A percentile compares a stretch with the other conserved stretches of the same genome.
These are phyloP conservation scores for Saccharomycopsis fermentans DNA, from an alignment of 805 yeast genomes.

Conservation along the genomic window DNA sequence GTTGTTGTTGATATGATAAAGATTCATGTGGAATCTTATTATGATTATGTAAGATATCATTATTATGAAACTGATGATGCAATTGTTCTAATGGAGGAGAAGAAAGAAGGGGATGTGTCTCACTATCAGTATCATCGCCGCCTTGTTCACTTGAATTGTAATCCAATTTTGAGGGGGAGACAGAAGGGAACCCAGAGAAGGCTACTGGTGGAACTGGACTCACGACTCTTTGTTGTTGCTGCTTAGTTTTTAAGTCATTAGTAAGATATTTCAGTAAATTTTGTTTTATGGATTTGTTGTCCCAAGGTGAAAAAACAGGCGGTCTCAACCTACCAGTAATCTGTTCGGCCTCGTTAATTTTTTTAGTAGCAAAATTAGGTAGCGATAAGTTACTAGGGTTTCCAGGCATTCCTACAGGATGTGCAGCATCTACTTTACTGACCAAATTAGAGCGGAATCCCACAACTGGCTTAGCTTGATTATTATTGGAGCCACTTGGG, in stretches of 20 bases:
- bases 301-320: slow-evolving; percentile 69
- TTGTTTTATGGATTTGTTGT: slow-evolving; percentile 20
- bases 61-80: not conserved
- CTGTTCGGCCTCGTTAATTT: slow-evolving; percentile 45
- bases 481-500: not conserved
- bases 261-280: slow-evolving; percentile 6
- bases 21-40: not conserved
- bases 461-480: not conserved
- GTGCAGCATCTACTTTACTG: slow-evolving; percentile 11
- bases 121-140: not conserved
- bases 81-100: not conserved
- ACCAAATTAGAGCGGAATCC: slow-evolving; percentile 16
- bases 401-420: slow-evolving; percentile 3
- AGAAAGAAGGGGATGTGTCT: not conserved
- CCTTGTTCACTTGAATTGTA: not conserved
- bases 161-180: not conserved
- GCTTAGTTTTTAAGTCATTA: slow-evolving; percentile 24
- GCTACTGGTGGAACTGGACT: not conserved
- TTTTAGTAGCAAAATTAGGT: slow-evolving; percentile 3
- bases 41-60: not conserved
- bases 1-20: not conserved
- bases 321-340: slow-evolving; percentile 65
- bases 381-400: slow-evolving; percentile 6
- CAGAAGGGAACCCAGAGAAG: not conserved
- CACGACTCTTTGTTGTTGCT: not conserved